Percentiles rank a stretch among this genome's conserved stretches.
These are phyloP conservation scores for Penicillium verrucosum DNA, from an alignment of 2,329 filamentous ascomycete genomes.

Conservation along the genomic window DNA sequence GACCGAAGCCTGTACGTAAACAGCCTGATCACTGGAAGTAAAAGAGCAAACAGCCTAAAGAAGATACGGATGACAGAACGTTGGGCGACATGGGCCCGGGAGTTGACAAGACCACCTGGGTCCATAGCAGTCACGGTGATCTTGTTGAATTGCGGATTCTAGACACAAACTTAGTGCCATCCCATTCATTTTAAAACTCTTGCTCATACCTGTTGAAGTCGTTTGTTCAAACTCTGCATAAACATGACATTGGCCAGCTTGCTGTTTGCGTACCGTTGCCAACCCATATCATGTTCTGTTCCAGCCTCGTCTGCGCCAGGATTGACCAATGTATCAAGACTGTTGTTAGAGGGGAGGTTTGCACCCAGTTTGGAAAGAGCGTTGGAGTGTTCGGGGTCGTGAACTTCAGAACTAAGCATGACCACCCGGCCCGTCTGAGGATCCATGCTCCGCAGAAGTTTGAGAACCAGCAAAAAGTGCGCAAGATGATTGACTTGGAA, in stretches of 20 bases:
- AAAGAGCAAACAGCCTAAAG: not conserved
- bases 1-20: slow-evolving; percentile 3
- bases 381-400: slow-evolving; percentile 6
- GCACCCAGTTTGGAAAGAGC: slow-evolving; percentile 3
- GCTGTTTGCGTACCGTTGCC: slow-evolving; percentile 9
- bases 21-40: not conserved
- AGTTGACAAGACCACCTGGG: slow-evolving; percentile 7
- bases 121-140: slow-evolving; percentile 11
- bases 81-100: slow-evolving; percentile 6
- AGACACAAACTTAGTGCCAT: not conserved
- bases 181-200: not conserved
- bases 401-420: slow-evolving; percentile 8
- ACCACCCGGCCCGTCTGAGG: slow-evolving; percentile 7
- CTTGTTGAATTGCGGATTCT: not conserved
- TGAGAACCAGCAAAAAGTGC: slow-evolving; percentile 7
- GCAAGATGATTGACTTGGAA: slow-evolving; percentile 14
- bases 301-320: not conserved
- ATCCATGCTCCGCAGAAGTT: slow-evolving; percentile 7
- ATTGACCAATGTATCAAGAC: slow-evolving; percentile 4
- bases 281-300: slow-evolving; percentile 11
- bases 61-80: not conserved
- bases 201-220: slow-evolving; percentile 3
- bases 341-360: not conserved
- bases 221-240: slow-evolving; percentile 8
- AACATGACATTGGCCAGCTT: slow-evolving; percentile 14